These are phyloP conservation scores for Suillus subluteus DNA, from an alignment of 768 basidiomycete genomes.

Conservation along the genomic window DNA sequence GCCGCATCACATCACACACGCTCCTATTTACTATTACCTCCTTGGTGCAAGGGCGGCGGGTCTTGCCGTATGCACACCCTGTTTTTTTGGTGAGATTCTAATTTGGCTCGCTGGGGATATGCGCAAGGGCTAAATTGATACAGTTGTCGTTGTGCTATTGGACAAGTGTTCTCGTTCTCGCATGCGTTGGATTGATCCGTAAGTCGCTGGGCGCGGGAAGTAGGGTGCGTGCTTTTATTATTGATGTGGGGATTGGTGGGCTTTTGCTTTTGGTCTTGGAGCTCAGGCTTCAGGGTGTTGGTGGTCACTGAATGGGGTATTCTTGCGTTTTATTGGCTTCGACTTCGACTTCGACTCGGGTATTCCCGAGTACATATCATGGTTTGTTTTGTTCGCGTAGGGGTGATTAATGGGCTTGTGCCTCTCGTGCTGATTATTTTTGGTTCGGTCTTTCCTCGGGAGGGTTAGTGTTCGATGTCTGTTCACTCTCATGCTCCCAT, in stretches of 20 bases:
- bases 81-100: not conserved
- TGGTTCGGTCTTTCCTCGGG: not conserved
- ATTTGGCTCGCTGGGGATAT: not conserved
- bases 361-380: not conserved
- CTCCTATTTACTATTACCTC: not conserved
- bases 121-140: not conserved
- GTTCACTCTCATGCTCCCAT: not conserved
- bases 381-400: not conserved
- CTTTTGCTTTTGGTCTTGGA: not conserved
- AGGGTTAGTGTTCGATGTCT: not conserved
- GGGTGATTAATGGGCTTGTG: not conserved
- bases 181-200: not conserved
- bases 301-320: not conserved
- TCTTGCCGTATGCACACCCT: not conserved
- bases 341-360: slow-evolving; percentile 1
- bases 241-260: not conserved
- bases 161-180: not conserved
- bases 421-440: not conserved
- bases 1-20: not conserved
- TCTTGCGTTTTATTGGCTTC: not conserved
- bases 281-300: not conserved
- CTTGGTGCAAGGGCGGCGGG: not conserved
- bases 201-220: not conserved
- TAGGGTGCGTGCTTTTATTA: not conserved
- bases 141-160: not conserved